Evolutionary conservation across 75 land plant species (phyloP).

Genomic region (Cupressus sempervirens): DNA sequence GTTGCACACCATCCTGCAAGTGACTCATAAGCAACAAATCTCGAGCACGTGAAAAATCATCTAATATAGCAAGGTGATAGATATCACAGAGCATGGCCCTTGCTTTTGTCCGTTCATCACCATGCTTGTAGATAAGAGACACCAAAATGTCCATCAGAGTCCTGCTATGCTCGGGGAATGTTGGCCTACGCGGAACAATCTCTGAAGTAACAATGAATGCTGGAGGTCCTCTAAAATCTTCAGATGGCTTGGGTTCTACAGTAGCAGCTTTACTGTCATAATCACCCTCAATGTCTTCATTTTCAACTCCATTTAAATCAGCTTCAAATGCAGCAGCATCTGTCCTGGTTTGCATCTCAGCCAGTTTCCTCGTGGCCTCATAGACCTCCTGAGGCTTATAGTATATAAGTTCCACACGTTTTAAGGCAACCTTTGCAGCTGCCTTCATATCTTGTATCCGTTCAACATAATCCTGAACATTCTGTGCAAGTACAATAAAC

Average conservation of each 20-base stretch:
- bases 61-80: slow-evolving; percentile 80
- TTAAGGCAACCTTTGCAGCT: slow-evolving; percentile 81
- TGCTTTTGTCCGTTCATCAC: slow-evolving; percentile 93
- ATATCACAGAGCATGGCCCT: slow-evolving; percentile 97
- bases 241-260: slow-evolving; percentile 13
- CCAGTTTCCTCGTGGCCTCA: slow-evolving; percentile 85
- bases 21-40: slow-evolving; percentile 92
- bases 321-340: slow-evolving; percentile 29
- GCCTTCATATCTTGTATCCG: slow-evolving; percentile 57
- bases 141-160: slow-evolving; percentile 70
- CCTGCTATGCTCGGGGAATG: slow-evolving; percentile 78
- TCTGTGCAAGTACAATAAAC: slow-evolving; percentile 74
- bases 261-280: slow-evolving; percentile 28
- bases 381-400: slow-evolving; percentile 96
- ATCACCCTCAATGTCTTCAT: slow-evolving; percentile 24
- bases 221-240: slow-evolving; percentile 51
- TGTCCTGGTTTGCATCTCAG: slow-evolving; percentile 40
- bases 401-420: slow-evolving; percentile 75
- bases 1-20: slow-evolving; percentile 72
- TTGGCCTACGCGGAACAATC: slow-evolving; percentile 68
- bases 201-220: slow-evolving; percentile 67
- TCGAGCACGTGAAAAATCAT: slow-evolving; percentile 69
- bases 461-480: slow-evolving; percentile 82
- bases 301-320: slow-evolving; percentile 27
- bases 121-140: slow-evolving; percentile 70